Conservation (phyloP, 2,329 filamentous ascomycete genomes). For the Coleophoma crateriformis region DNA sequence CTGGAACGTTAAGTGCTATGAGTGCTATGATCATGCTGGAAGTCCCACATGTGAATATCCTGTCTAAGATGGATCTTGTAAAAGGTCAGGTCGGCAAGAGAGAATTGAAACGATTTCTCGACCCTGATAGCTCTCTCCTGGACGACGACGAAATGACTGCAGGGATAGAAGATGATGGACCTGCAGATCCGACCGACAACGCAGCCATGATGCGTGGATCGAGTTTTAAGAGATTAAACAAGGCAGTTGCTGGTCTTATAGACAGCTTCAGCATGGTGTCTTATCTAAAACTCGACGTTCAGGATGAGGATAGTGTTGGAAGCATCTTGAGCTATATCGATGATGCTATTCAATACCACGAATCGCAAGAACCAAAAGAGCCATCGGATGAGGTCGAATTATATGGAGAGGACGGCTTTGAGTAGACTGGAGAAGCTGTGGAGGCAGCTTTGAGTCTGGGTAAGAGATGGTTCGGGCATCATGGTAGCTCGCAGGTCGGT, state of each 20-base stretch:
- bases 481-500: too few species aligned
- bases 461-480: background rate
- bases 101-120: slow-evolving; percentile 84
- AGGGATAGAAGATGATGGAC: slow-evolving; percentile 38
- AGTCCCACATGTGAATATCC: slow-evolving; percentile 90
- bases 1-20: slow-evolving; percentile 93
- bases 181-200: slow-evolving; percentile 52
- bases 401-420: slow-evolving; percentile 34
- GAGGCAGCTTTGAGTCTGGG: background rate
- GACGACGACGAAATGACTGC: slow-evolving; percentile 56
- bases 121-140: slow-evolving; percentile 76
- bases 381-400: slow-evolving; percentile 58
- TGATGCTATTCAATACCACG: slow-evolving; percentile 88
- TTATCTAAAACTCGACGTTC: slow-evolving; percentile 82
- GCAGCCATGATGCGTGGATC: slow-evolving; percentile 73
- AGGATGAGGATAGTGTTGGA: slow-evolving; percentile 86
- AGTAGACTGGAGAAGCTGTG: slow-evolving; percentile 3
- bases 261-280: slow-evolving; percentile 98
- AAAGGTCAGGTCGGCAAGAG: slow-evolving; percentile 83
- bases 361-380: slow-evolving; percentile 87
- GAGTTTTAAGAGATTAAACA: slow-evolving; percentile 78
- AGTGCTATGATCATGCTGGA: slow-evolving; percentile 99
- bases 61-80: slow-evolving; percentile 97
- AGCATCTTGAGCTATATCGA: slow-evolving; percentile 87
- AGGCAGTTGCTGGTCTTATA: slow-evolving; percentile 83